These are phyloP conservation scores for Wickerhamomyces ciferrii DNA, from an alignment of 805 yeast species.

Conservation along the genomic window DNA sequence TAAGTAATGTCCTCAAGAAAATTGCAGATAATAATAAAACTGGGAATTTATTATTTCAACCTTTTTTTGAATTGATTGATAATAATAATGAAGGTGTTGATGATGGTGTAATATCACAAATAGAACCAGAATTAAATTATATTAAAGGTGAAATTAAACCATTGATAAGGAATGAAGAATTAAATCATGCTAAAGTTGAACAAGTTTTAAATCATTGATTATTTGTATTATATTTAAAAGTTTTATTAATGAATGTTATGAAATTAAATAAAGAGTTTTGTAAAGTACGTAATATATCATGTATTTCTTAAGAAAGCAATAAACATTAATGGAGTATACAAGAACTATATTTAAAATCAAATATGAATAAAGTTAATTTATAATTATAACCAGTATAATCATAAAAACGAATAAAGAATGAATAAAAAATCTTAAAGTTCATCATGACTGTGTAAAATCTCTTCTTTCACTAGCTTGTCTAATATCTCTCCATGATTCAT, in stretches of 20 bases:
- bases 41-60: constrained; percentile 18
- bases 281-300: no score
- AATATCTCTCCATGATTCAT: background rate
- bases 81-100: constrained; percentile 1
- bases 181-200: constrained; percentile 13
- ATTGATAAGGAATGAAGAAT: constrained; percentile 8
- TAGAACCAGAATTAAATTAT: constrained; percentile 2
- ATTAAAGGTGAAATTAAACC: constrained; percentile 15
- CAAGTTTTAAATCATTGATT: constrained; percentile 1
- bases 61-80: constrained; percentile 21
- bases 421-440: no score
- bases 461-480: background rate
- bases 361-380: no score
- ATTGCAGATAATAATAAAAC: constrained; percentile 10
- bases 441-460: background rate
- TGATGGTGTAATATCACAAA: background rate
- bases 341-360: no score
- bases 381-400: background rate
- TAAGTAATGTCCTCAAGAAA: constrained; percentile 20
- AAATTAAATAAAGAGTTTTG: no score
- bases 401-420: no score
- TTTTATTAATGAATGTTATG: no score
- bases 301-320: no score
- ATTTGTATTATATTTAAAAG: no score
- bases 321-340: no score